Evolutionary conservation across 176 grass and related monocot genomes (phyloP).

Genomic region (Oryza officinalis): DNA sequence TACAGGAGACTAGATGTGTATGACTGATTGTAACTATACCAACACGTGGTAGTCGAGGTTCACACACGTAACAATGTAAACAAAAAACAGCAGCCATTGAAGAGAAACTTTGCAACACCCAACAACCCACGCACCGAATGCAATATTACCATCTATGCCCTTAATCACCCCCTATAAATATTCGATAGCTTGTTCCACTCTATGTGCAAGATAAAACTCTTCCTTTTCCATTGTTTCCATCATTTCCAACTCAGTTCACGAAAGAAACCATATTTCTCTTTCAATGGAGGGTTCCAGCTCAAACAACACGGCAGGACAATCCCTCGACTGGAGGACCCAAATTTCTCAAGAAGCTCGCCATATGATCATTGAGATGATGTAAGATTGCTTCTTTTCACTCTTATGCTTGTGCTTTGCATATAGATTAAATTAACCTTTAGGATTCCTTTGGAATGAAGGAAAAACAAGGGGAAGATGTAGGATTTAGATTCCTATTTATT

Average conservation of each 20-base stretch:
- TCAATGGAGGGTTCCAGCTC: background rate
- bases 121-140: background rate
- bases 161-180: background rate
- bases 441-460: background rate
- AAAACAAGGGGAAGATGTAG: background rate
- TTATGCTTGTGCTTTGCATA: background rate
- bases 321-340: background rate
- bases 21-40: background rate
- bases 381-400: background rate
- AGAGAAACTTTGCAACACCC: background rate
- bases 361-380: background rate
- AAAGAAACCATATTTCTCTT: background rate
- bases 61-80: background rate
- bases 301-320: background rate
- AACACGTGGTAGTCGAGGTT: background rate
- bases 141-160: background rate
- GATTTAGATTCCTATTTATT: background rate
- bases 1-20: background rate
- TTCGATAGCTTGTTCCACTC: background rate
- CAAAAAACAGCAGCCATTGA: background rate
- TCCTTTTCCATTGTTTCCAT: too few species aligned
- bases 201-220: background rate
- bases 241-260: background rate
- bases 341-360: background rate
- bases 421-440: background rate